Conservation (phyloP, 2,329 filamentous ascomycete species). For the Penicillium occitanis region DNA sequence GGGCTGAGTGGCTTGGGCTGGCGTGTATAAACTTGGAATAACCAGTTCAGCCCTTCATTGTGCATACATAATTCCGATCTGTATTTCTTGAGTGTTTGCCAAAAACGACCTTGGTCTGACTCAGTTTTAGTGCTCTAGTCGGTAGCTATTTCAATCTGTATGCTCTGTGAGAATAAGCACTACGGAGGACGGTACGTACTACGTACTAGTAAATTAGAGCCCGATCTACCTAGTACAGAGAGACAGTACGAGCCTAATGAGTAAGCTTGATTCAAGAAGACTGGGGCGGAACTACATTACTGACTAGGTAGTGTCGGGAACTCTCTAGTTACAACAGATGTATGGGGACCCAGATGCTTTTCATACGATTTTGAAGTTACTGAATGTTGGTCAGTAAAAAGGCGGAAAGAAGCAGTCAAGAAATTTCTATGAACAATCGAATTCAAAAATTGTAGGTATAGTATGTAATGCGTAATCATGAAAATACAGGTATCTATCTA, state of each 20-base stretch:
- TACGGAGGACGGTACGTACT: no score
- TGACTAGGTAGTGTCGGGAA: neutral
- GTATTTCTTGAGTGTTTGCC: neutral
- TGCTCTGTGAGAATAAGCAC: no score
- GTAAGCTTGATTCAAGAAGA: neutral
- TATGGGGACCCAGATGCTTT: no score
- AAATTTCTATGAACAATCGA: neutral
- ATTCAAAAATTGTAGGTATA: neutral
- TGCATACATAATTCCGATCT: no score
- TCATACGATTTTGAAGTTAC: no score
- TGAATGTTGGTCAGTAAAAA: neutral
- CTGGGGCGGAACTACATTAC: neutral
- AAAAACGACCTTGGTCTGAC: neutral
- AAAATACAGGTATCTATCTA: neutral
- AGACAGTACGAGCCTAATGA: neutral
- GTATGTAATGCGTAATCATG: neutral
- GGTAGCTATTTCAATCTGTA: no score
- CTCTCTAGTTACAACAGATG: neutral
- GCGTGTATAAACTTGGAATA: neutral
- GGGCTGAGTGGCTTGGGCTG: neutral
- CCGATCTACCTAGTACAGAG: neutral
- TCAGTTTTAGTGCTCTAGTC: neutral
- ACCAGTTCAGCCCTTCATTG: neutral
- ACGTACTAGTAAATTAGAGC: neutral
- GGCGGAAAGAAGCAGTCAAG: neutral